These are phyloP conservation scores for Ochromonas danica DNA, from an alignment of 108 stramenopile genomes.

Conservation along the genomic window DNA sequence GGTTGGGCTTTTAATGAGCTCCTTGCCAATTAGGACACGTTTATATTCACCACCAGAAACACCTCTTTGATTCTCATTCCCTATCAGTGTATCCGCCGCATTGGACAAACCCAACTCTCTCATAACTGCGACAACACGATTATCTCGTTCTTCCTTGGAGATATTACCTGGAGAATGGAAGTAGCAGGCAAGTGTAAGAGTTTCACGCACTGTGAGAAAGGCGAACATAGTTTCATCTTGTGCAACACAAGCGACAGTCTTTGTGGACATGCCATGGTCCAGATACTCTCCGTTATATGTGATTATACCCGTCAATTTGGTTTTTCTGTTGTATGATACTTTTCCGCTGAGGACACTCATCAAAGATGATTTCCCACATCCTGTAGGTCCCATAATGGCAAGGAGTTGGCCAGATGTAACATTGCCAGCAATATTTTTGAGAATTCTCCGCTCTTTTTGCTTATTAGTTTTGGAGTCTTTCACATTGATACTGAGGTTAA, in stretches of 20 bases:
- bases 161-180: neutral
- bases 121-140: neutral
- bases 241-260: neutral
- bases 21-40: constrained; percentile 6
- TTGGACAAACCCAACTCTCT: constrained; percentile 35
- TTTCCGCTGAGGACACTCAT: constrained; percentile 42
- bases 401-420: constrained; percentile 44
- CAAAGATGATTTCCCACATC: constrained; percentile 51
- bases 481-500: neutral
- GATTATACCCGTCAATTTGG: neutral
- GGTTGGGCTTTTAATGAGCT: constrained; percentile 21
- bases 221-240: constrained; percentile 38
- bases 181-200: constrained; percentile 26
- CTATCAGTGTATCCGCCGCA: constrained; percentile 42
- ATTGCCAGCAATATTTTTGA: neutral
- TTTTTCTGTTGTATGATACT: neutral
- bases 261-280: neutral
- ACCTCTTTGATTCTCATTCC: constrained; percentile 42
- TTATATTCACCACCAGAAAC: constrained; percentile 39
- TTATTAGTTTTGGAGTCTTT: no score
- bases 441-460: constrained; percentile 25
- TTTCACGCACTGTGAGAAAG: constrained; percentile 38
- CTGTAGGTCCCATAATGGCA: constrained; percentile 57
- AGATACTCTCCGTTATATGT: neutral
- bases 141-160: constrained; percentile 13